These are phyloP conservation scores for Millerago galiae DNA, from an alignment of 805 yeast species.

Conservation along the genomic window DNA sequence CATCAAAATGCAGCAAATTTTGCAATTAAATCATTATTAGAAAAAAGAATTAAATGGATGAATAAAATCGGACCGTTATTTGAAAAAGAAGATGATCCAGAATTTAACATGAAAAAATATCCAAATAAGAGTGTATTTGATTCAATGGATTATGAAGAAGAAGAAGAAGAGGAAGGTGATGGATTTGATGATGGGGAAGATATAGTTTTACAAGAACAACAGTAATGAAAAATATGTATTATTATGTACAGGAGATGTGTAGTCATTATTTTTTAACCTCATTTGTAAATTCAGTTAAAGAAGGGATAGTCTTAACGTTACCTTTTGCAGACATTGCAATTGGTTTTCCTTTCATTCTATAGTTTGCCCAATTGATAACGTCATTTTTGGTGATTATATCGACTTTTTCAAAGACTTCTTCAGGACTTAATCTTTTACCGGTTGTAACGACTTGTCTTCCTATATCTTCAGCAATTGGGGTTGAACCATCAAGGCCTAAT, in stretches of 20 bases:
- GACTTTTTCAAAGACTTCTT: conserved; percentile 51
- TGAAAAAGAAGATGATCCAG: conserved; percentile 26
- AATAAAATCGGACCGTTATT: conserved; percentile 84
- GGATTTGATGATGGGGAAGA: conserved; percentile 30
- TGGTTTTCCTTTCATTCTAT: conserved; percentile 69
- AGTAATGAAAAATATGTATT: conserved; percentile 1
- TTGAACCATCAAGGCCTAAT: conserved; percentile 86
- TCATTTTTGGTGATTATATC: conserved; percentile 73
- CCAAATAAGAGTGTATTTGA: conserved; percentile 20
- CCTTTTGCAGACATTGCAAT: conserved; percentile 92
- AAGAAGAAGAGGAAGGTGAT: conserved; percentile 10
- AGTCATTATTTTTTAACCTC: conserved; percentile 15
- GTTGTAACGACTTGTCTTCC: conserved; percentile 97
- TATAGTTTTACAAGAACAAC: conserved; percentile 19
- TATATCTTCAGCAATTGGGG: conserved; percentile 95
- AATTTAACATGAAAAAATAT: conserved; percentile 16
- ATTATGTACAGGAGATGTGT: background rate
- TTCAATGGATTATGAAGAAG: conserved; percentile 19
- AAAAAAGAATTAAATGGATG: conserved; percentile 86
- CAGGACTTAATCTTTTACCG: conserved; percentile 51
- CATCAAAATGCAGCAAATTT: conserved; percentile 70
- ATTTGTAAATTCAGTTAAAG: conserved; percentile 53
- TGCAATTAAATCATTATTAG: conserved; percentile 72
- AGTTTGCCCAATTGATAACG: conserved; percentile 83
- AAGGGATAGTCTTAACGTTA: conserved; percentile 64